Base-by-base conservation (phyloP, 1,284 basidiomycete genomes). In the Cryptococcus neoformans region DNA sequence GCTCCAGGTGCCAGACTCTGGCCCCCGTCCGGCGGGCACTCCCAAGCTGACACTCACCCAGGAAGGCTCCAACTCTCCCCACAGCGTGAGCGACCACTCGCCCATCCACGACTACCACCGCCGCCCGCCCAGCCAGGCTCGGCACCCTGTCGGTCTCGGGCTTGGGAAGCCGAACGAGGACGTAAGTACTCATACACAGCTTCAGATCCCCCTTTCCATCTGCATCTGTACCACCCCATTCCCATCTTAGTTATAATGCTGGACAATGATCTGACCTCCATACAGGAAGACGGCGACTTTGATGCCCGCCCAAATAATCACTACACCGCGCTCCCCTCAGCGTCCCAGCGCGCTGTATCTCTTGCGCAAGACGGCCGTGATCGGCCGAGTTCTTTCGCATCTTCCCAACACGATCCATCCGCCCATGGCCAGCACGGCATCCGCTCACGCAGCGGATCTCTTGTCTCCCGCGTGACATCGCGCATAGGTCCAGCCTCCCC, bases 21-120 rank as follows among this genome's bases (percentile, higher is more conserved):
- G 49, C 38, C 12, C 8, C 12, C 44, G 49, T 41, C 49, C 50
- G 41, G 44, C 57, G 8, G 66, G 65, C 8, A 73, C 71, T 14
- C 71, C 71, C 7, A 68, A 66, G 49, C 58, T 73, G 12, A 62
- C 65, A 4, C 51, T 73, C n/a, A 71, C 68, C 3, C 61, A 68
- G 54, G 69, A 71, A 57, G 68, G 68, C 4, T 63, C 62, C 8
- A 59, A 62, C 52, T 65, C 61, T 41, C 69, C 66, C 1, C 44
- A 60, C 17, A 70, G 68, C 51, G 62, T 71, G 49, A 53, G 44
- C n/a, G 40, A 41, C 16, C 40, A 61, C 57, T 42, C 60, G 60
- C 36, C 62, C 63, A 3, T 41, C 11, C 39, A 40, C 39, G 40
- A 16, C 40, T 2, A 41, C 40, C 11, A 3, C 40, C 3, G 3